Percentiles rank a stretch among this genome's conserved stretches.
Conservation (phyloP, 2,329 filamentous ascomycete genomes). For the Colletotrichum sp. region DNA sequence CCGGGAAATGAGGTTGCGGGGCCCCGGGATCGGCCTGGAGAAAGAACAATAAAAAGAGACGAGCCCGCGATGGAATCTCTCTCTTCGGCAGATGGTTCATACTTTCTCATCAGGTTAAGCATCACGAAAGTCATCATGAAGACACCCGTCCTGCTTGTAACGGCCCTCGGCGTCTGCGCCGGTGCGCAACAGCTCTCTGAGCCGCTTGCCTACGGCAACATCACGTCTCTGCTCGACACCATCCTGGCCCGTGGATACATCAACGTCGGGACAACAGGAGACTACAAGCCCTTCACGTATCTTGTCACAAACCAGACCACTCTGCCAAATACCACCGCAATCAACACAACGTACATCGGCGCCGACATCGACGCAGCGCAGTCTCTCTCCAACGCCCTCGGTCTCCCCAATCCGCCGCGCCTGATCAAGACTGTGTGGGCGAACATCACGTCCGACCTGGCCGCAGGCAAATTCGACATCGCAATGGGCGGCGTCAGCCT, state of each 20-base stretch:
- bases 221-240: slow-evolving; percentile 12
- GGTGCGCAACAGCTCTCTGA: background rate
- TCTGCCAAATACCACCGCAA: background rate
- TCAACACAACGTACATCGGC: slow-evolving; percentile 19
- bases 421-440: slow-evolving; percentile 7
- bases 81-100: background rate
- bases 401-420: slow-evolving; percentile 2
- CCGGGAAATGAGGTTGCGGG: slow-evolving; percentile 6
- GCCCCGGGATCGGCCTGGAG: slow-evolving; percentile 9
- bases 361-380: slow-evolving; percentile 19
- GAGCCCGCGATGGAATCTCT: background rate
- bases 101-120: background rate
- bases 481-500: slow-evolving; percentile 20
- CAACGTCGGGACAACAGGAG: slow-evolving; percentile 16
- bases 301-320: slow-evolving; percentile 2
- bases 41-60: background rate
- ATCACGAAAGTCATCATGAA: background rate
- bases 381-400: slow-evolving; percentile 19
- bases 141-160: background rate
- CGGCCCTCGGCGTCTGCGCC: background rate
- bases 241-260: slow-evolving; percentile 15
- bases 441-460: slow-evolving; percentile 14
- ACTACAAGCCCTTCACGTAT: slow-evolving; percentile 22
- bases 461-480: slow-evolving; percentile 12
- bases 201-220: background rate